phyloP scores from a whole-genome alignment of 2,329 filamentous ascomycete species.

The Monilinia fructigena region DNA sequence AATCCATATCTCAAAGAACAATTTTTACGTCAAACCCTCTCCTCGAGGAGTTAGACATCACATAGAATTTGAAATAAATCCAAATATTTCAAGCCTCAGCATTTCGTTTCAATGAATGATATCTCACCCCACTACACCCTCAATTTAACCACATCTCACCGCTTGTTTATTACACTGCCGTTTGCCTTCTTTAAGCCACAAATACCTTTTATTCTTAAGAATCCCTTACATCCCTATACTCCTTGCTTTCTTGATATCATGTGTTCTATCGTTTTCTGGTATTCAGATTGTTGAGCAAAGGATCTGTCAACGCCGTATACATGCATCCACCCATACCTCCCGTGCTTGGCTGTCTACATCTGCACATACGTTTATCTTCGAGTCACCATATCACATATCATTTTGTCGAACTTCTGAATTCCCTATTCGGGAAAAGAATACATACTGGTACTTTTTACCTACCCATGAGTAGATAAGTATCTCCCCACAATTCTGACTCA shows the following conservation, averaged over 20 bases:
- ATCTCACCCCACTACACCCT: constrained; percentile 13
- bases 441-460: constrained; percentile 1
- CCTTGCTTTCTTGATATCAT: constrained; percentile 2
- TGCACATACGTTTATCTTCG: background rate
- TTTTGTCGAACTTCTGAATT: constrained; percentile 3
- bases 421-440: constrained; percentile 14
- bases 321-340: constrained; percentile 3
- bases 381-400: constrained; percentile 3
- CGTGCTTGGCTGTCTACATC: background rate
- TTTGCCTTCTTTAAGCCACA: background rate
- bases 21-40: background rate
- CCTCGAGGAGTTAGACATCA: background rate
- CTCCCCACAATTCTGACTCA: constrained; percentile 20
- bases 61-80: background rate
- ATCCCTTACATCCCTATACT: background rate
- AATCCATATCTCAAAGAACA: background rate
- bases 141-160: constrained; percentile 3
- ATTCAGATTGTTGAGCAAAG: background rate
- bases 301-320: constrained; percentile 7
- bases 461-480: constrained; percentile 10
- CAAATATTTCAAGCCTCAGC: background rate
- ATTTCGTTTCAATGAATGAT: constrained; percentile 14
- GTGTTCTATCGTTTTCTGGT: background rate
- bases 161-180: constrained; percentile 14
- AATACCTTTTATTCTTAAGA: background rate